Percentiles rank a stretch among this genome's conserved stretches.
Evolutionary conservation across 331 rosid species (phyloP).

Genomic region (Ulmus americana): DNA sequence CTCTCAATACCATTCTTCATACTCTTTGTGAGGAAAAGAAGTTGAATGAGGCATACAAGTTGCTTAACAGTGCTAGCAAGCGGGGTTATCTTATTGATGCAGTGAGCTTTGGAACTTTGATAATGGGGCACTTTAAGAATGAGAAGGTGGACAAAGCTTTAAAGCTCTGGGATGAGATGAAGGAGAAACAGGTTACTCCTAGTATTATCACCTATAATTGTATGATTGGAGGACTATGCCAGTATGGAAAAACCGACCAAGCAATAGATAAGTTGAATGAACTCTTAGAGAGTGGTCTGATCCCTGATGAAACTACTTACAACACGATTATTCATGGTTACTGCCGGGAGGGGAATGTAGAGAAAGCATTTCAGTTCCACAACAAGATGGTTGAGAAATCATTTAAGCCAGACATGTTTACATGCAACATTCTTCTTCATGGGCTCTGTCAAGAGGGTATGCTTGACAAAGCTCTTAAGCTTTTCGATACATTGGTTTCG

Average conservation of each 20-base stretch:
- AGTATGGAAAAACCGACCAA: constrained; percentile 53
- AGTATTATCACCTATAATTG: constrained; percentile 61
- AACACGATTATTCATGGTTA: constrained; percentile 73
- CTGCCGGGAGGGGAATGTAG: constrained; percentile 64
- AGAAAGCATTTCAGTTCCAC: constrained; percentile 77
- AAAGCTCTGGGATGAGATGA: constrained; percentile 76
- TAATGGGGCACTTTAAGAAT: constrained; percentile 69
- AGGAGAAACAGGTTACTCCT: constrained; percentile 54
- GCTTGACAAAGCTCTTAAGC: constrained; percentile 71
- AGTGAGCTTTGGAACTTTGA: constrained; percentile 76
- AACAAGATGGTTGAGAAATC: constrained; percentile 61
- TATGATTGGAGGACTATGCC: constrained; percentile 68
- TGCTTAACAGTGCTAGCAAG: constrained; percentile 41
- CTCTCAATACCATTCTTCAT: constrained; percentile 60
- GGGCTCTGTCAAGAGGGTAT: constrained; percentile 66
- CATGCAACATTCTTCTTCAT: constrained; percentile 68
- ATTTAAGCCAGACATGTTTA: constrained; percentile 61
- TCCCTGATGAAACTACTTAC: constrained; percentile 67
- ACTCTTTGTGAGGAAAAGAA: constrained; percentile 55
- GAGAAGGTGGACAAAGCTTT: constrained; percentile 46
- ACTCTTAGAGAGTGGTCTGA: constrained; percentile 54
- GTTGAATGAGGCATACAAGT: constrained; percentile 58
- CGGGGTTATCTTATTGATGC: constrained; percentile 78
- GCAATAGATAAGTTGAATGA: constrained; percentile 69
- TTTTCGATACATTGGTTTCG: constrained; percentile 58